Evolutionary conservation across 805 yeast species (phyloP).

Genomic region (Ogataea trehaloabstinens): DNA sequence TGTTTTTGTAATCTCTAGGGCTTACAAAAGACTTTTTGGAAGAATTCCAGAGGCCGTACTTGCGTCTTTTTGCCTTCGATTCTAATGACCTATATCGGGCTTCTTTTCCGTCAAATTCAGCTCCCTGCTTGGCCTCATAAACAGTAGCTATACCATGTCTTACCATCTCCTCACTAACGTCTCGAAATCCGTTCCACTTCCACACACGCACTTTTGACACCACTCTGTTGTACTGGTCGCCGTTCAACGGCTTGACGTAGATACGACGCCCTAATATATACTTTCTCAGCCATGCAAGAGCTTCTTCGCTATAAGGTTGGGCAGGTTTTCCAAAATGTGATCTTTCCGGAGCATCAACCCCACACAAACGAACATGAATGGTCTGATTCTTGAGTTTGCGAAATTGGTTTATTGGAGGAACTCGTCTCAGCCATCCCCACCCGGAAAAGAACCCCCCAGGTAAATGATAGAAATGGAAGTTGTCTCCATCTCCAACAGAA

Average conservation of each 20-base stretch:
- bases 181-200: constrained; percentile 67
- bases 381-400: constrained; percentile 60
- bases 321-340: constrained; percentile 93
- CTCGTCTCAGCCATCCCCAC: constrained; percentile 85
- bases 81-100: constrained; percentile 58
- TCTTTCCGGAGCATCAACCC: constrained; percentile 96
- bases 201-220: constrained; percentile 71
- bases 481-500: constrained; percentile 94
- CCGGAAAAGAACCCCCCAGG: constrained; percentile 90
- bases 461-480: constrained; percentile 86
- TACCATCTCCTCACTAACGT: constrained; percentile 87
- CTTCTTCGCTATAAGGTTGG: constrained; percentile 84
- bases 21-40: constrained; percentile 44
- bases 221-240: constrained; percentile 87
- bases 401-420: constrained; percentile 53
- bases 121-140: constrained; percentile 78
- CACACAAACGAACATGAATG: constrained; percentile 78
- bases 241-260: constrained; percentile 70
- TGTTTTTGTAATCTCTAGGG: constrained; percentile 76
- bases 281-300: constrained; percentile 69
- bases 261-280: constrained; percentile 67
- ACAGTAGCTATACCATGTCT: constrained; percentile 80
- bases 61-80: constrained; percentile 50
- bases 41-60: constrained; percentile 66
- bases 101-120: constrained; percentile 84